Evolutionary conservation across 148 eudicot species (phyloP).

Genomic region (Camellia sinensis): DNA sequence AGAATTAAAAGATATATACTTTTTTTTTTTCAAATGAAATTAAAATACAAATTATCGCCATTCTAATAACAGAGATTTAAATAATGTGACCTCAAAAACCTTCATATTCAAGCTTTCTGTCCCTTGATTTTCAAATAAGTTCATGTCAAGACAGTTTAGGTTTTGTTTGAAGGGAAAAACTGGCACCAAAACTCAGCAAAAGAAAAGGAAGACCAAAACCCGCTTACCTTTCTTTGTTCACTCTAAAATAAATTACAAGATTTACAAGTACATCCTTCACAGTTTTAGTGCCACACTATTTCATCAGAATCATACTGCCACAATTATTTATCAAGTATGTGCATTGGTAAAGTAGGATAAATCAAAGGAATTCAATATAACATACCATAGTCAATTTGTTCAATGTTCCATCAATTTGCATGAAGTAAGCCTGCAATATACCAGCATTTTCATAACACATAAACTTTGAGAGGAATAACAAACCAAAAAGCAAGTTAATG

Average conservation of each 20-base stretch:
- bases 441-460: conserved; percentile 9
- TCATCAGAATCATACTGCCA: neutral
- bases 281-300: neutral
- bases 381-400: conserved; percentile 70
- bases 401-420: conserved; percentile 71
- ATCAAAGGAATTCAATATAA: neutral
- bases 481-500: neutral
- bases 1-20: too few relatives aligned
- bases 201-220: neutral
- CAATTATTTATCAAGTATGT: neutral
- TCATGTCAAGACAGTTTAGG: neutral
- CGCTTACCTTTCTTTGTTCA: neutral
- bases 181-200: neutral
- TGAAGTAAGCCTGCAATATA: conserved; percentile 67
- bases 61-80: too few relatives aligned
- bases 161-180: neutral
- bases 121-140: neutral
- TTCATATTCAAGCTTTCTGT: neutral
- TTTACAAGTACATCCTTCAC: neutral
- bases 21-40: too few relatives aligned
- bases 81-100: neutral
- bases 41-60: too few relatives aligned
- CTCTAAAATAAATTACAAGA: neutral
- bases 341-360: neutral
- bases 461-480: conserved; percentile 10